Conservation (phyloP, 225 moss, liverwort and hornwort species). For the Marchantia paleacea region DNA sequence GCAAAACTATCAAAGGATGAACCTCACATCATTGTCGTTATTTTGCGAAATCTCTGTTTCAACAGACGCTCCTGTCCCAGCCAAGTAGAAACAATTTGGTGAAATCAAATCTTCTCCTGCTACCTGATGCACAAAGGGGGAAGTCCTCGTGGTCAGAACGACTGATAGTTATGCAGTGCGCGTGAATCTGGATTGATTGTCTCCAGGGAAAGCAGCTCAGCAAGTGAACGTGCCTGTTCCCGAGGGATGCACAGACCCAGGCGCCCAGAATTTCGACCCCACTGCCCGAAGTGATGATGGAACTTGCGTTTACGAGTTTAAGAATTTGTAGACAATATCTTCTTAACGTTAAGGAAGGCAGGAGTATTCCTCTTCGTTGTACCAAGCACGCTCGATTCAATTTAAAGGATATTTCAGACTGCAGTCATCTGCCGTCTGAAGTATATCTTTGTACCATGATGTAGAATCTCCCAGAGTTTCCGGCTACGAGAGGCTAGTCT, state of each 20-base stretch:
- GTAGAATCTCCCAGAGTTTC: constrained; percentile 1
- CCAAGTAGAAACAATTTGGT: constrained; percentile 21
- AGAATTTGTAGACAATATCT: constrained; percentile 26
- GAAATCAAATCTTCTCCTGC: constrained; percentile 21
- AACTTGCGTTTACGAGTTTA: constrained; percentile 68
- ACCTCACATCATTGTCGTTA: background rate
- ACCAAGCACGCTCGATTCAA: background rate
- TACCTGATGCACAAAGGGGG: constrained; percentile 22
- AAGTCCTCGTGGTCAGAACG: constrained; percentile 23
- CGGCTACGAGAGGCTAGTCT: background rate
- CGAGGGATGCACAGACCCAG: constrained; percentile 62
- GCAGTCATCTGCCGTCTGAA: background rate
- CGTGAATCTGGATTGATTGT: constrained; percentile 34
- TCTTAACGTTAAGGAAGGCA: background rate
- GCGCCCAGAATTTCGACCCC: constrained; percentile 62
- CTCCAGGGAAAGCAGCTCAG: constrained; percentile 61
- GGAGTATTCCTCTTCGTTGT: background rate
- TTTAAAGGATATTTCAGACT: background rate
- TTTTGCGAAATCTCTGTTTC: background rate
- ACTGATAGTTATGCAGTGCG: constrained; percentile 46
- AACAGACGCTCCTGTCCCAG: constrained; percentile 13
- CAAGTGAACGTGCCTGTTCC: constrained; percentile 34
- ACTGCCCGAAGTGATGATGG: constrained; percentile 78
- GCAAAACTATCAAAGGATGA: background rate
- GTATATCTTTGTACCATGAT: constrained; percentile 7